phyloP scores from a whole-genome alignment of 2,329 filamentous ascomycete genomes.

The Ascochyta fabae region DNA sequence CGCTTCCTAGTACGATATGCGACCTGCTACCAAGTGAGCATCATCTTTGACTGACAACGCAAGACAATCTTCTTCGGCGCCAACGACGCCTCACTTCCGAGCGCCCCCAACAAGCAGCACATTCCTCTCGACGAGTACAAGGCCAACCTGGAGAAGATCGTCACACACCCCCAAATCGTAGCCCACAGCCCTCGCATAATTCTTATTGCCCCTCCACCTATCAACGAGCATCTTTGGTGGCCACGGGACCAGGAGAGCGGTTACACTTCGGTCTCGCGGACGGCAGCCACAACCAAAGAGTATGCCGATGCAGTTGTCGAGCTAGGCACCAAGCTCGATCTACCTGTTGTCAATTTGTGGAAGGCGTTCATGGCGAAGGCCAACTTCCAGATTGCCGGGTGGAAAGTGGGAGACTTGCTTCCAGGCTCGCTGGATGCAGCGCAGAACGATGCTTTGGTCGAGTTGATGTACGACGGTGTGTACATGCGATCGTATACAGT shows the following conservation, averaged over 20 bases:
- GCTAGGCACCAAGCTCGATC: conserved; percentile 60
- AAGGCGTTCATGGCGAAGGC: conserved; percentile 73
- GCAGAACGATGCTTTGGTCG: conserved; percentile 61
- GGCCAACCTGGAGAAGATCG: conserved; percentile 72
- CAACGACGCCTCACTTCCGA: conserved; percentile 80
- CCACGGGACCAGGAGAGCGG: conserved; percentile 51
- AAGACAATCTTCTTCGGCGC: conserved; percentile 84
- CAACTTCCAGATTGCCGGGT: conserved; percentile 55
- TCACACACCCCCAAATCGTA: conserved; percentile 72
- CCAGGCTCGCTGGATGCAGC: conserved; percentile 64
- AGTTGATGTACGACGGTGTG: conserved; percentile 64
- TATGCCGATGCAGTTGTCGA: conserved; percentile 72
- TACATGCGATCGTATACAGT: not conserved
- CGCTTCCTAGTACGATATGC: conserved; percentile 65
- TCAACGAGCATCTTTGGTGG: conserved; percentile 76
- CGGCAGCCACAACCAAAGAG: conserved; percentile 65
- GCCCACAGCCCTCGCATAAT: conserved; percentile 77
- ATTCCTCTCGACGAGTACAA: conserved; percentile 78
- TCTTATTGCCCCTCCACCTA: conserved; percentile 80
- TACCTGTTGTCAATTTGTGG: conserved; percentile 81
- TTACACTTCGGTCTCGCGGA: conserved; percentile 54
- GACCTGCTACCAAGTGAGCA: not conserved
- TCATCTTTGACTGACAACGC: conserved; percentile 13
- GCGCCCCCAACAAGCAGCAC: conserved; percentile 71
- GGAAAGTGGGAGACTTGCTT: conserved; percentile 54